Evolutionary conservation across 257 asterid species (phyloP).

Genomic region (Plectranthus barbatus): DNA sequence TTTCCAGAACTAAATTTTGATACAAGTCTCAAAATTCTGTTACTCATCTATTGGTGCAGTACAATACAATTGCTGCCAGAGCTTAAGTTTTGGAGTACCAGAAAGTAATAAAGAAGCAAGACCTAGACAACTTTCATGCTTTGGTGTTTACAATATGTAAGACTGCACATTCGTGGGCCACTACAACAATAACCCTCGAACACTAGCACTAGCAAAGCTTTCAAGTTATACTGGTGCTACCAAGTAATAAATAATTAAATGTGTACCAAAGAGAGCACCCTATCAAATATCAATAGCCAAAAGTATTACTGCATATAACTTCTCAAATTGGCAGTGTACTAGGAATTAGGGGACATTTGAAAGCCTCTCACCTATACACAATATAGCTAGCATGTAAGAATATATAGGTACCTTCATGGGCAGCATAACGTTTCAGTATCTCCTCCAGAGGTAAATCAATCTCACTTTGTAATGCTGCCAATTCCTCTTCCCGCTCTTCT

Average conservation of each 20-base stretch:
- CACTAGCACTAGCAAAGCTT: not conserved
- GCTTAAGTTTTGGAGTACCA: not conserved
- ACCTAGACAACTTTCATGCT: not conserved
- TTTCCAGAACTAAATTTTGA: slow-evolving; percentile 8
- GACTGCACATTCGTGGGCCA: not conserved
- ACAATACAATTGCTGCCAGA: not conserved
- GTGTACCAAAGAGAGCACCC: not conserved
- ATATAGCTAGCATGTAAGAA: not conserved
- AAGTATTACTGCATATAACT: slow-evolving; percentile 2
- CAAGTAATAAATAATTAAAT: not conserved
- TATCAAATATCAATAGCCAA: not conserved
- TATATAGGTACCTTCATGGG: slow-evolving; percentile 48
- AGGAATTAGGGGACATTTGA: not conserved
- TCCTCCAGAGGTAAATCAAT: slow-evolving; percentile 80
- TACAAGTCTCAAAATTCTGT: not conserved
- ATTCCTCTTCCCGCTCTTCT: slow-evolving; percentile 95
- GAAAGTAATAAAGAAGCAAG: not conserved
- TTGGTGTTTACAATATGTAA: not conserved
- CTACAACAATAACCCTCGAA: not conserved
- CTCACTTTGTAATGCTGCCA: slow-evolving; percentile 77
- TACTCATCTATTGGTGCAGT: not conserved
- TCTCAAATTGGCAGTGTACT: slow-evolving; percentile 7
- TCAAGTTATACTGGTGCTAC: not conserved
- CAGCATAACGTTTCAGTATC: slow-evolving; percentile 67
- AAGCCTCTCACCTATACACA: not conserved